phyloP scores from a whole-genome alignment of 164 flowering plant species.

The Sedum album region DNA sequence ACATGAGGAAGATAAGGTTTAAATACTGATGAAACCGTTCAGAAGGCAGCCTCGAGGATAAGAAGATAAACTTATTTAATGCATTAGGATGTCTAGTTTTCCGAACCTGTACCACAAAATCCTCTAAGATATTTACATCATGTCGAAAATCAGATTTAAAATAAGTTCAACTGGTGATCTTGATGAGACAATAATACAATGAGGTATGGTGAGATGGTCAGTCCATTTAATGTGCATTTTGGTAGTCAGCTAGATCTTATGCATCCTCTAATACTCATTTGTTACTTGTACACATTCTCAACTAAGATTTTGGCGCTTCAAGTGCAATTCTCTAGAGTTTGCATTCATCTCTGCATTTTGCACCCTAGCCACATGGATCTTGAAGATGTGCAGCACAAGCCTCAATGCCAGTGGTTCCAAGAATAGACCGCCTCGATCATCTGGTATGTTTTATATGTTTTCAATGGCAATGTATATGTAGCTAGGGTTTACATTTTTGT shows the following conservation, averaged over 20 bases:
- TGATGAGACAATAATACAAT: background rate
- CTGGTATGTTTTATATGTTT: background rate
- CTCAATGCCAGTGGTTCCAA: background rate
- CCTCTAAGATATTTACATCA: background rate
- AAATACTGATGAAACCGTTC: background rate
- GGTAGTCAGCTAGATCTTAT: no score
- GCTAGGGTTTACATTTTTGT: background rate
- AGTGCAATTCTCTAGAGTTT: background rate
- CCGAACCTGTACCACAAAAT: background rate
- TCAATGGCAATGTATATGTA: background rate
- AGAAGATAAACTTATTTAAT: slow-evolving; percentile 2
- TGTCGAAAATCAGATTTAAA: background rate
- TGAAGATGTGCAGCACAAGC: background rate
- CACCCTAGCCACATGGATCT: background rate
- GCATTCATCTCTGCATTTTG: background rate
- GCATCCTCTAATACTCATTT: background rate
- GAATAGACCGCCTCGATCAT: background rate
- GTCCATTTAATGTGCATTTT: slow-evolving; percentile 1
- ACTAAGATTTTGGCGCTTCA: background rate
- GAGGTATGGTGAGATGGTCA: background rate
- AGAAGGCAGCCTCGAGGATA: background rate
- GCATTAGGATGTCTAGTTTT: background rate
- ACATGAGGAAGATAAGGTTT: background rate
- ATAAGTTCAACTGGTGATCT: background rate
- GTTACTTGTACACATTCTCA: background rate